Evolutionary conservation across 768 basidiomycete species (phyloP).

Genomic region (Termitomyces sp.): DNA sequence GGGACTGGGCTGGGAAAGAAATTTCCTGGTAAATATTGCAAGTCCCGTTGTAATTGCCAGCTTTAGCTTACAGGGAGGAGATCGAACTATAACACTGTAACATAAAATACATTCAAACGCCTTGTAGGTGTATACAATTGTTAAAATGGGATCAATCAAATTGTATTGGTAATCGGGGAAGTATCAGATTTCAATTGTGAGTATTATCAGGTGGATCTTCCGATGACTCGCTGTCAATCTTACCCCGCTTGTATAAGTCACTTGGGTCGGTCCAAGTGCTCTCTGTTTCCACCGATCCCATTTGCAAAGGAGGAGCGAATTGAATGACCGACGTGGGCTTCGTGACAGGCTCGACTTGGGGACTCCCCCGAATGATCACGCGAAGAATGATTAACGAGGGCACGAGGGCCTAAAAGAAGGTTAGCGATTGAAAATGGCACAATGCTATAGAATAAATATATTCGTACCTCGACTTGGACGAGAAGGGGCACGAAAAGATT

Average conservation of each 20-base stretch:
- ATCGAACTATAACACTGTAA: too few species aligned
- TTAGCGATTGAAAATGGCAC: neutral
- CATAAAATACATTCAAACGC: too few species aligned
- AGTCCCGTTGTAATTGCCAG: neutral
- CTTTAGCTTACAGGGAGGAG: too few species aligned
- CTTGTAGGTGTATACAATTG: too few species aligned
- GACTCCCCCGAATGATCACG: neutral
- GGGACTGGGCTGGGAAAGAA: conserved; percentile 54
- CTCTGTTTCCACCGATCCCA: neutral
- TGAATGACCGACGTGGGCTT: neutral
- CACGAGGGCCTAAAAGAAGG: neutral
- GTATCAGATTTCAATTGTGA: neutral
- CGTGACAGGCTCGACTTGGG: neutral
- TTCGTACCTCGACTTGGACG: conserved; percentile 17
- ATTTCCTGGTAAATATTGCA: conserved; percentile 28
- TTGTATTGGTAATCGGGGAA: neutral
- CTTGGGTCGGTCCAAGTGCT: neutral
- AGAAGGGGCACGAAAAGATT: conserved; percentile 20
- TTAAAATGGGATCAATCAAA: neutral
- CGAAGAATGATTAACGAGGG: conserved; percentile 8
- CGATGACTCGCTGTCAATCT: neutral
- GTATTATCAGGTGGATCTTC: neutral
- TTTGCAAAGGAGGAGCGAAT: neutral
- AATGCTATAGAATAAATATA: neutral
- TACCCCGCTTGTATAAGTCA: neutral